Conservation (phyloP, 2,329 filamentous ascomycete species). For the Leptographium procerum region DNA sequence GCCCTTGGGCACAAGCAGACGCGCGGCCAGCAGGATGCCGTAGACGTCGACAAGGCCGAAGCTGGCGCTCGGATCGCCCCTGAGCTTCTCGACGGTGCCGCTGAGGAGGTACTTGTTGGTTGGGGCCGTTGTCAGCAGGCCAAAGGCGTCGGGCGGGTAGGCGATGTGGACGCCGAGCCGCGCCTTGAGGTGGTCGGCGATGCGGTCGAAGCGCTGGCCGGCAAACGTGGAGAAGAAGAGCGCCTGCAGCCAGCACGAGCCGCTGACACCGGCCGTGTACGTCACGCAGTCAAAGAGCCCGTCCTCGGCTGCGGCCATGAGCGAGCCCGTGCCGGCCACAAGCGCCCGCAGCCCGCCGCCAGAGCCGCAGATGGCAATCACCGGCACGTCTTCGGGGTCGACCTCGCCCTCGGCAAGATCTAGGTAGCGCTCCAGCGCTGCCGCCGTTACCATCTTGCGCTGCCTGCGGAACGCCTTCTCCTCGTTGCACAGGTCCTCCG, state of each 20-base stretch:
- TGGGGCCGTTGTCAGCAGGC: constrained; percentile 72
- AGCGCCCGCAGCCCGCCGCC: constrained; percentile 84
- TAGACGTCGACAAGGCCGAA: constrained; percentile 93
- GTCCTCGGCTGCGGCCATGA: constrained; percentile 71
- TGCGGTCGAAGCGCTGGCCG: constrained; percentile 50
- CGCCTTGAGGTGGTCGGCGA: constrained; percentile 78
- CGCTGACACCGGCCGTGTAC: constrained; percentile 91
- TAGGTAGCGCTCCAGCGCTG: constrained; percentile 73
- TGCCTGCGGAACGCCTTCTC: constrained; percentile 65
- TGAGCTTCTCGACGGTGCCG: constrained; percentile 83
- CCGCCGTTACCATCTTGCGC: constrained; percentile 55
- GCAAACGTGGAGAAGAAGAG: constrained; percentile 76
- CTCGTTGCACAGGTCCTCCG: constrained; percentile 67
- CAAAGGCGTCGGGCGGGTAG: constrained; percentile 75
- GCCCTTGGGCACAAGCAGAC: constrained; percentile 76
- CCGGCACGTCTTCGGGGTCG: constrained; percentile 85
- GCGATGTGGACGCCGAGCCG: constrained; percentile 82
- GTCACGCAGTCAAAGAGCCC: constrained; percentile 90
- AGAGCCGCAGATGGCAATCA: constrained; percentile 88
- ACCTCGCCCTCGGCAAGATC: constrained; percentile 59
- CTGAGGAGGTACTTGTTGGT: constrained; percentile 87
- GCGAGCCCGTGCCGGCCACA: constrained; percentile 80
- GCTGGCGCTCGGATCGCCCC: constrained; percentile 65
- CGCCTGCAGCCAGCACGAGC: constrained; percentile 89
- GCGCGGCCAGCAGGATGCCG: constrained; percentile 71